A percentile compares a stretch with the other conserved stretches of the same genome.
Conservation (phyloP, 2,329 filamentous ascomycete genomes). For the Alternaria hordeiaustralica region DNA sequence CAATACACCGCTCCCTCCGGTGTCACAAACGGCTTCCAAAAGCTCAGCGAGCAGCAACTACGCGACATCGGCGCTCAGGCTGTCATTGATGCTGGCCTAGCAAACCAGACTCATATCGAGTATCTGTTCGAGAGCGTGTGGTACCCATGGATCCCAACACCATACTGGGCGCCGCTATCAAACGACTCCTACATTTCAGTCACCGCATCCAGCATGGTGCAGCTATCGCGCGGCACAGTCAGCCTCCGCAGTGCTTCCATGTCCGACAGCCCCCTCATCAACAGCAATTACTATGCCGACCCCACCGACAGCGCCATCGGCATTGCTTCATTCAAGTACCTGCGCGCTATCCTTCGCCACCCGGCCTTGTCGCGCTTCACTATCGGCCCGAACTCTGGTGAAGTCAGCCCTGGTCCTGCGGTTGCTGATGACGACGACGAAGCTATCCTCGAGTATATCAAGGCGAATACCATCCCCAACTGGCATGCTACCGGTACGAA, state of each 20-base stretch:
- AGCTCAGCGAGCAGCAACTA: constrained; percentile 21
- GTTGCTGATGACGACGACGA: constrained; percentile 35
- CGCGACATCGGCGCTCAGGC: constrained; percentile 27
- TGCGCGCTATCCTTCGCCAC: constrained; percentile 35
- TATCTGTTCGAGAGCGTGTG: constrained; percentile 33
- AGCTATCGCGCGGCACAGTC: constrained; percentile 47
- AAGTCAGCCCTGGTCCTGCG: constrained; percentile 37
- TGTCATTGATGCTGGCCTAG: constrained; percentile 21
- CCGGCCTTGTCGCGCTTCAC: constrained; percentile 24
- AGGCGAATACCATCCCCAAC: constrained; percentile 27
- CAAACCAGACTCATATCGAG: constrained; percentile 39
- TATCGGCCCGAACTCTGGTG: constrained; percentile 30
- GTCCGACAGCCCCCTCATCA: constrained; percentile 40
- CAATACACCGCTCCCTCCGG: constrained; percentile 42
- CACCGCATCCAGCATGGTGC: constrained; percentile 33
- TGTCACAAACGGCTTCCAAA: constrained; percentile 42
- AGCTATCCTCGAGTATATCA: constrained; percentile 35
- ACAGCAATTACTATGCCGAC: constrained; percentile 46
- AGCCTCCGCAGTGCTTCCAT: constrained; percentile 39
- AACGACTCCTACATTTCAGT: constrained; percentile 46
- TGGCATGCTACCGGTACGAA: constrained; percentile 47
- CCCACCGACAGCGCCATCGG: constrained; percentile 42
- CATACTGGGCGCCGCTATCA: constrained; percentile 38
- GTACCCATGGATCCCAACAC: constrained; percentile 35
- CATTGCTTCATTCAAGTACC: constrained; percentile 42